phyloP scores from a whole-genome alignment of 257 asterid genomes.

The Perilla frutescens region DNA sequence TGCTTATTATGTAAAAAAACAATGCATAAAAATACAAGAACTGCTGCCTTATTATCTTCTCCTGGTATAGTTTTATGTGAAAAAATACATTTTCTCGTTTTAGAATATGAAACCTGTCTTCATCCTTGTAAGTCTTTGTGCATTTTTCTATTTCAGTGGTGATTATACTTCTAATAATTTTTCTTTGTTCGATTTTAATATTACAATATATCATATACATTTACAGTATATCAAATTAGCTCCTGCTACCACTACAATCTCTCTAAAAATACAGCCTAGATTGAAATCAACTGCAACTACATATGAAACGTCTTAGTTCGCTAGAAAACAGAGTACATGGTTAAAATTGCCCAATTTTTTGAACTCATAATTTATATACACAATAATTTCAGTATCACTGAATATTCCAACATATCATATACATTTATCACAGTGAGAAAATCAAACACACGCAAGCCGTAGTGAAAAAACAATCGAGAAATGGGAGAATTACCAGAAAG shows the following conservation, averaged over 20 bases:
- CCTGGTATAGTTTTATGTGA: too few species aligned
- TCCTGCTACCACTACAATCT: too few species aligned
- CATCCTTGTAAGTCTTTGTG: background rate
- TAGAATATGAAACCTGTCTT: too few species aligned
- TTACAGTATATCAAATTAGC: too few species aligned
- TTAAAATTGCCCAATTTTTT: background rate
- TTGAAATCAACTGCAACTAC: background rate
- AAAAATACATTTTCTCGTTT: too few species aligned
- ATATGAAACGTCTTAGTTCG: background rate
- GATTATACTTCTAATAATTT: slow-evolving; percentile 51
- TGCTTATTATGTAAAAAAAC: too few species aligned
- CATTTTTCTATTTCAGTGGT: slow-evolving; percentile 60
- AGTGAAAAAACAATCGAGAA: slow-evolving; percentile 25
- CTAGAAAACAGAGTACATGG: background rate
- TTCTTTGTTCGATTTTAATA: background rate
- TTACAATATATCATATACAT: too few species aligned
- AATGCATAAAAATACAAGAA: too few species aligned
- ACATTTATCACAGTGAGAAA: background rate
- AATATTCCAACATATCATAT: background rate
- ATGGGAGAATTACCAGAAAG: slow-evolving; percentile 50
- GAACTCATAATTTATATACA: background rate
- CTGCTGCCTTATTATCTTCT: too few species aligned
- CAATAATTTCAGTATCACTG: background rate
- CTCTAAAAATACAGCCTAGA: too few species aligned
- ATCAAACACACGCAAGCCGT: slow-evolving; percentile 12